A percentile compares a stretch with the other conserved stretches of the same genome.
Conservation (phyloP, 164 flowering plant species). For the Houttuynia cordata region DNA sequence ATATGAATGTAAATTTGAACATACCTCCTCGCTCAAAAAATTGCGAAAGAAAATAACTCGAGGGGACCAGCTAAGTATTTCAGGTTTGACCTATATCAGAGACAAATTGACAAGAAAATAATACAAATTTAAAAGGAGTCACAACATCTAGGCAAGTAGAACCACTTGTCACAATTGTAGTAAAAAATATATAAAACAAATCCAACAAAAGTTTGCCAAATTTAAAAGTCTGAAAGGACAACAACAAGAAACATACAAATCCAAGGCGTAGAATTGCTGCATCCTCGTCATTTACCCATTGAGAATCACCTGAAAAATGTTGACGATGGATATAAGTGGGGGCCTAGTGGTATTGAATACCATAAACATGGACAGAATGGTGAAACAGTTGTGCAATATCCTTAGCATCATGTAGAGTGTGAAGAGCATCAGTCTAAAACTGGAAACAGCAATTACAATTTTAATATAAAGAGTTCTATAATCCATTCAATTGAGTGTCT, state of each 20-base stretch:
- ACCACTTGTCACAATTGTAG: not conserved
- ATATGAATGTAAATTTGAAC: not conserved
- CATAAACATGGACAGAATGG: too few relatives aligned
- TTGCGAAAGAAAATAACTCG: conserved; percentile 74
- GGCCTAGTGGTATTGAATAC: too few relatives aligned
- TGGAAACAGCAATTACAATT: too few relatives aligned
- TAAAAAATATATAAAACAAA: not conserved
- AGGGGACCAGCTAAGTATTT: conserved; percentile 83
- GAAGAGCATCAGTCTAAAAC: too few relatives aligned
- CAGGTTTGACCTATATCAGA: conserved; percentile 70
- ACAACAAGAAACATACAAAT: conserved; percentile 35
- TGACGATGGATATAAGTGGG: too few relatives aligned
- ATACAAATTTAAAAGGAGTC: not conserved
- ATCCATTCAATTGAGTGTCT: not conserved
- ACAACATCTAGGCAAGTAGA: not conserved
- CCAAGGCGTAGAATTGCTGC: conserved; percentile 65
- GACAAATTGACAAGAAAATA: conserved; percentile 4
- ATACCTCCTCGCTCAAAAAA: conserved; percentile 79
- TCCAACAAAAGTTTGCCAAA: not conserved
- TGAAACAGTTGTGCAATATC: too few relatives aligned
- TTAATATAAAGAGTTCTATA: not conserved
- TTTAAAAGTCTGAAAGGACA: not conserved
- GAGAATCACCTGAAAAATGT: conserved; percentile 37
- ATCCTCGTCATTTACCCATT: conserved; percentile 60
- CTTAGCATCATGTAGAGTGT: too few relatives aligned